Evolutionary conservation across 805 yeast genomes (phyloP), one percentile per base, ranked within the genome.

Genomic region (Monosporozyma siamensis): DNA sequence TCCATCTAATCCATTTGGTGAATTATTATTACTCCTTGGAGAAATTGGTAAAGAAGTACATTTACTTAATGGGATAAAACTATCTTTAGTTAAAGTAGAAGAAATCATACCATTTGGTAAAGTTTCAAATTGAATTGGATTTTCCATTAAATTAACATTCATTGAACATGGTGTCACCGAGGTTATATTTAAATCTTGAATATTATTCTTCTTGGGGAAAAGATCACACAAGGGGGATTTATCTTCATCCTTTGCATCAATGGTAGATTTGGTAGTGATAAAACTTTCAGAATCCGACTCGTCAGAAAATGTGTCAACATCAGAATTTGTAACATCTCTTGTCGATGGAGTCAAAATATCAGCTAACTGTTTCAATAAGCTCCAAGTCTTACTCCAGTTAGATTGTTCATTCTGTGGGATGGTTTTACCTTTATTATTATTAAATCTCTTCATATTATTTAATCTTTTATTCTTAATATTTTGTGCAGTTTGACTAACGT

Each of bases 121-220:
- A 37, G 48, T 46, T 3, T 53, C 40, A 45, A 55, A 37, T 12
- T 55, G 48, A 50, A 56, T 49, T 6, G 58, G 54, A 27, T 49
- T 51, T 21, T 50, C 53, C 12, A 45, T 34, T 4, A 54, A 40
- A 43, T 56, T 37, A 4, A 57, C 42, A 44, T 58, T 51, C 48
- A 55, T 38, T 3, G 62, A 49, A 35, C 64, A 59, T 31, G 64
- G 63, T 4, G 55, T 51, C 14, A 49, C 53, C 1, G 61, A 45
- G 7, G 46, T 48, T 11, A 50, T 37, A 18, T 43, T 42, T 7
- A 25, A 21, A 45, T 35, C 42, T 39, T 48, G 58, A 42, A 50
- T 54, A 51, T 47, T 54, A 46, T 46, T 56, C 47, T 32, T 46
- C 43, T 41, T 48, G 4, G 64, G 63, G 27, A 54, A 59, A 6